Evolutionary conservation across 1,284 basidiomycete genomes (phyloP).

Genomic region (Ceratobasidium sp.): DNA sequence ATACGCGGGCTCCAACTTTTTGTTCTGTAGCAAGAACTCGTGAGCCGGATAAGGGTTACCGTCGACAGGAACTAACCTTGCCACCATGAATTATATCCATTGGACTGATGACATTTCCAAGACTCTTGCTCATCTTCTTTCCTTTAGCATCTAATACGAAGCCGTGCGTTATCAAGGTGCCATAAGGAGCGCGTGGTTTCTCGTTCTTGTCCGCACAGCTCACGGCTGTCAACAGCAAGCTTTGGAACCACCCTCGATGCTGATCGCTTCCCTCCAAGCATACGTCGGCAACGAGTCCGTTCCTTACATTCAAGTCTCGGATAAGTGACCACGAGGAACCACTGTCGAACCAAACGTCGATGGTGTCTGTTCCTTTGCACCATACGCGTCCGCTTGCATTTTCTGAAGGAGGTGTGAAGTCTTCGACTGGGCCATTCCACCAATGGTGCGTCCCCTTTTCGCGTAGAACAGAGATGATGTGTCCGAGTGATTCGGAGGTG

Average conservation of each 20-base stretch:
- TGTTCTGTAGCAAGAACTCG: constrained; percentile 56
- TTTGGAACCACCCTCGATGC: constrained; percentile 99
- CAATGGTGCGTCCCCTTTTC: constrained; percentile 81
- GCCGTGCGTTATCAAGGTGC: constrained; percentile 90
- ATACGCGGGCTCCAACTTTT: constrained; percentile 75
- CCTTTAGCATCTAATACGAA: constrained; percentile 94
- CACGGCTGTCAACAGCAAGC: constrained; percentile 86
- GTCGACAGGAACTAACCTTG: constrained; percentile 59
- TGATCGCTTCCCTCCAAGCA: constrained; percentile 98
- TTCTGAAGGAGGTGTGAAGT: constrained; percentile 77
- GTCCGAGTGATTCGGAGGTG: constrained; percentile 69
- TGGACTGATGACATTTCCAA: constrained; percentile 92
- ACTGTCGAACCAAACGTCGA: constrained; percentile 99
- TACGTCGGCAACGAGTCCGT: constrained; percentile 71
- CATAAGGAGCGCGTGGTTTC: constrained; percentile 68
- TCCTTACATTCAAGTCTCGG: constrained; percentile 49
- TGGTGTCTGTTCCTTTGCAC: constrained; percentile 88
- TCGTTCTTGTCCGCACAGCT: constrained; percentile 55
- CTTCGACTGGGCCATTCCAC: constrained; percentile 88
- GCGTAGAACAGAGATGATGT: constrained; percentile 81
- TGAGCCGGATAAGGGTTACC: not conserved
- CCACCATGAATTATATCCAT: constrained; percentile 82
- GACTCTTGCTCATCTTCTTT: constrained; percentile 98
- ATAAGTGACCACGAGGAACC: constrained; percentile 94
- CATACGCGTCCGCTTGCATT: constrained; percentile 56